Evolutionary conservation across 1,284 basidiomycete genomes (phyloP).

Genomic region (Cutaneotrichosporon cyanovorans): DNA sequence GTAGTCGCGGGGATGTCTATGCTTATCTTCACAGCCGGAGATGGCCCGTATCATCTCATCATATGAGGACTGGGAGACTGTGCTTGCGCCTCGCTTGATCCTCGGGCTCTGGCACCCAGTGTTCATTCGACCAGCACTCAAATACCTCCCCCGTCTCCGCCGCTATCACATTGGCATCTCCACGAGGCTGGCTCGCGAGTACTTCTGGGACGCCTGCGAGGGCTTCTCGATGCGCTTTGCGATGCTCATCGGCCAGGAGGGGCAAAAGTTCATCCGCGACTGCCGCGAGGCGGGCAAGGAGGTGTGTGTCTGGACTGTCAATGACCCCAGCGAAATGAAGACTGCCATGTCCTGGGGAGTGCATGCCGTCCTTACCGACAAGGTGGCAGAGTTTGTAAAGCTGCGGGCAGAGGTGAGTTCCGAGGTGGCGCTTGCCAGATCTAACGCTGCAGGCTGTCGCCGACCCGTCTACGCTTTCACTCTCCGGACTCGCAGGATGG

Average conservation of each 20-base stretch:
- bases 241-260: slow-evolving; percentile 60
- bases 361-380: slow-evolving; percentile 84
- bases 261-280: slow-evolving; percentile 63
- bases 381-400: slow-evolving; percentile 34
- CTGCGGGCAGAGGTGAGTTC: slow-evolving; percentile 37
- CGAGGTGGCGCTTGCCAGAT: too few species aligned
- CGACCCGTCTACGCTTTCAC: slow-evolving; percentile 25
- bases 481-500: slow-evolving; percentile 27
- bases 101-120: slow-evolving; percentile 86
- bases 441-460: slow-evolving; percentile 23
- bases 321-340: slow-evolving; percentile 85
- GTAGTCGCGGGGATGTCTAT: background rate
- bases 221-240: slow-evolving; percentile 83
- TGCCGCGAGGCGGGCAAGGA: slow-evolving; percentile 76
- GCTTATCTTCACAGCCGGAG: slow-evolving; percentile 49
- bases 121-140: slow-evolving; percentile 71
- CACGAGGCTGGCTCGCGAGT: slow-evolving; percentile 62
- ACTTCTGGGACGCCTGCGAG: slow-evolving; percentile 87
- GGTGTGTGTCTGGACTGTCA: slow-evolving; percentile 95
- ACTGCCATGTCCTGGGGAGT: slow-evolving; percentile 84
- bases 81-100: slow-evolving; percentile 78
- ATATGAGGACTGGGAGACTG: slow-evolving; percentile 68
- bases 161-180: slow-evolving; percentile 80
- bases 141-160: slow-evolving; percentile 62
- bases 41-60: slow-evolving; percentile 70